Evolutionary conservation across 1,284 basidiomycete species (phyloP), one percentile per base, ranked within the genome.

Genomic region (Fomitopsis betulina): DNA sequence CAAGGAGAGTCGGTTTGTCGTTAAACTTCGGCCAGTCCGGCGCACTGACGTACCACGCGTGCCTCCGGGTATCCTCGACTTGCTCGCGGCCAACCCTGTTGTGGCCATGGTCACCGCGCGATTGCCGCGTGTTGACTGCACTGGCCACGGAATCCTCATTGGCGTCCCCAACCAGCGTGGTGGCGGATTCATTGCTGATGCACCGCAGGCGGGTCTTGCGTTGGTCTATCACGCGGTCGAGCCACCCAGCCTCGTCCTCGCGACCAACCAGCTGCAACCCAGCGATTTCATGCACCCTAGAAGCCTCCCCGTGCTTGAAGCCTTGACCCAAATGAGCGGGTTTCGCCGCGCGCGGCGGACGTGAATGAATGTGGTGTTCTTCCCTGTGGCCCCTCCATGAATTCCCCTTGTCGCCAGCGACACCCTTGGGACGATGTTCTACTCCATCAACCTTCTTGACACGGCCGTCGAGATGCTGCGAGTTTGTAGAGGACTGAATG

Each of bases 1-100:
- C 35, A 21, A 39, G 25, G 21, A 32, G 23, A 13, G 47, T 19
- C 50, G 21, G 33, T 23, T 57, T 40, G 13, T 50, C 13, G 43
- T 50, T 33, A 27, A 51, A 51, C 49, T 35, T 51, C 13, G 67
- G 67, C 64, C 65, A 68, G 2, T 64, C 64, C 10, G 58, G 33
- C 21, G 59, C 12, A 57, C 63, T 66, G 55, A 66, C 40, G 53
- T 68, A 68, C 56, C 64, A 63, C 5, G 67, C 67, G 43, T 68
- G 62, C 13, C 67, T 64, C 63, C 63, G 60, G 5, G 57, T 60
- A 10, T 61, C 60, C n/a, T 66, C 53, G 38, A 30, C 53, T 17
- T 9, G 25, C 54, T 21, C 25, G 25, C 19, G 40, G 1, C 33
- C 17, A 15, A 23, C 38, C 17, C 19, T 21, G 25, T 13, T 13